A percentile compares a stretch with the other conserved stretches of the same genome.
Conservation (phyloP, 2,329 filamentous ascomycete genomes). For the Hypocrella siamensis region DNA sequence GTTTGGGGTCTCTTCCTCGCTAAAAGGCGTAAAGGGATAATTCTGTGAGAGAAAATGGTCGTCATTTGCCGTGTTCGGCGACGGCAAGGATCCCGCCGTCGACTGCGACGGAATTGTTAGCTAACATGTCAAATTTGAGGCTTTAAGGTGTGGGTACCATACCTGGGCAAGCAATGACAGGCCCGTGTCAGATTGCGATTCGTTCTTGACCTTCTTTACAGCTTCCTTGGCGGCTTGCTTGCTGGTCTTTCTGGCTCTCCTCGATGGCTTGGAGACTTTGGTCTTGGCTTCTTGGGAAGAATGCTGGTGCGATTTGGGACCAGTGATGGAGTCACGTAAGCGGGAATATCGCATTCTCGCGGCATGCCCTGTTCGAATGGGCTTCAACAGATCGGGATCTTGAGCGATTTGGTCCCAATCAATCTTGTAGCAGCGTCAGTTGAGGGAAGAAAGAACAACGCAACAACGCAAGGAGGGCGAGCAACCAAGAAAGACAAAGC, state of each 20-base stretch:
- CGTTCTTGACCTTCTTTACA: constrained; percentile 21
- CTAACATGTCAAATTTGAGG: not conserved
- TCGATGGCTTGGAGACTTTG: constrained; percentile 28
- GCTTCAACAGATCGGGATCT: constrained; percentile 34
- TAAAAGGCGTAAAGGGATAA: too few species aligned
- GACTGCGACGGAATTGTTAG: constrained; percentile 11
- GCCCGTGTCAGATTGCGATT: constrained; percentile 20
- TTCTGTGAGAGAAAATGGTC: too few species aligned
- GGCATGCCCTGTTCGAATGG: constrained; percentile 44
- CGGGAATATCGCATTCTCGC: constrained; percentile 44
- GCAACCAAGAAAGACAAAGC: too few species aligned
- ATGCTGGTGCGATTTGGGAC: constrained; percentile 31
- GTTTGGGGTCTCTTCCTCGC: too few species aligned
- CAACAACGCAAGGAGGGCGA: too few species aligned
- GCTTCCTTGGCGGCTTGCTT: too few species aligned
- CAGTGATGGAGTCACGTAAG: constrained; percentile 30
- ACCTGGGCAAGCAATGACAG: constrained; percentile 15
- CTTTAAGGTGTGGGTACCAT: constrained; percentile 3
- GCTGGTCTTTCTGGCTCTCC: too few species aligned
- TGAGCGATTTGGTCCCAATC: constrained; percentile 42
- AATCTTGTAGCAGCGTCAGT: constrained; percentile 23
- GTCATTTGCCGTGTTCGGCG: too few species aligned
- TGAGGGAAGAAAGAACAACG: too few species aligned
- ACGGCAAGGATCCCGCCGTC: constrained; percentile 17
- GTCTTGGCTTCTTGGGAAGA: constrained; percentile 25